Conservation (phyloP, 345 rosid genomes). For the Rhizophora mangle region DNA sequence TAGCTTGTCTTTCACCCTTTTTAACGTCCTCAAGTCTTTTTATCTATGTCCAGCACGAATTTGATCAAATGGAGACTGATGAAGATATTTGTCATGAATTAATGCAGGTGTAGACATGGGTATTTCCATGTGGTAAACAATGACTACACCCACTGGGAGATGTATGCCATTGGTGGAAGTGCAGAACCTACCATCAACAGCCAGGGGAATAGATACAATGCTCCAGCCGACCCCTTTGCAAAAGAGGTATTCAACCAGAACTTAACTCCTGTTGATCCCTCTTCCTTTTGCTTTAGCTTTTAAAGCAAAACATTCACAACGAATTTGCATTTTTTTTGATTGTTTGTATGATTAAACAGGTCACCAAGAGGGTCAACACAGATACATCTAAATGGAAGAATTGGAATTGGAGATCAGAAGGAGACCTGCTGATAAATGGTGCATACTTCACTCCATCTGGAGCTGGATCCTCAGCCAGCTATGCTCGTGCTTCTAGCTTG, state of each 20-base stretch:
- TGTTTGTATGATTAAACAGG: constrained; percentile 40
- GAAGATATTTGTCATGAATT: constrained; percentile 5
- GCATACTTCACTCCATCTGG: constrained; percentile 90
- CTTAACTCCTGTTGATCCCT: neutral
- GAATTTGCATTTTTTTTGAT: neutral
- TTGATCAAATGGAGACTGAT: neutral
- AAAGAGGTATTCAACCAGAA: constrained; percentile 55
- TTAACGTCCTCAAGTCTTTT: no score
- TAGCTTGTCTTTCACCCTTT: no score
- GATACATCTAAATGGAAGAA: constrained; percentile 44
- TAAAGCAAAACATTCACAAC: neutral
- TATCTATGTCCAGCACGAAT: no score
- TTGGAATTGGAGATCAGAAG: constrained; percentile 97
- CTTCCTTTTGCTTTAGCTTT: constrained; percentile 10
- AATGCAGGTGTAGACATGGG: constrained; percentile 85
- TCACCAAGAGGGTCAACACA: constrained; percentile 86
- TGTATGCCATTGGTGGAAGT: constrained; percentile 98
- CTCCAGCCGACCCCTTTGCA: constrained; percentile 70
- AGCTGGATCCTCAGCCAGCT: constrained; percentile 73
- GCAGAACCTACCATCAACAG: constrained; percentile 92
- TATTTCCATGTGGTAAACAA: constrained; percentile 96
- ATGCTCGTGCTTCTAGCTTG: constrained; percentile 86
- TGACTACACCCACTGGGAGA: constrained; percentile 97
- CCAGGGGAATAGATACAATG: constrained; percentile 88
- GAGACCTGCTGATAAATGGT: constrained; percentile 79